phyloP scores from a whole-genome alignment of 176 grass and related monocot genomes.

The Saccharum officinarum region DNA sequence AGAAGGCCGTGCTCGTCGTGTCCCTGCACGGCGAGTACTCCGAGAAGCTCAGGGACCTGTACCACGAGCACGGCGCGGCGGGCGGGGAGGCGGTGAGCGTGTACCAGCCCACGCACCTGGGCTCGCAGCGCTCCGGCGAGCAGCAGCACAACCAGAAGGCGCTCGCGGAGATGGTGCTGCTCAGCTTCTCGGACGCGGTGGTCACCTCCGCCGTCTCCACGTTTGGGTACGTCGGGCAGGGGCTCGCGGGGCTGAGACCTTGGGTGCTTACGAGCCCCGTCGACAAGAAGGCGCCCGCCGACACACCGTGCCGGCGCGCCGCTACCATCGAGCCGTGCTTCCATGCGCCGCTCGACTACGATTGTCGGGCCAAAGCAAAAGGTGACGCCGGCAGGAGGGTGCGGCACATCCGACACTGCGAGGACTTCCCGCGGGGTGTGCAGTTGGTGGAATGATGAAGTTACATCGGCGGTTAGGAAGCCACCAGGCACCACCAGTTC shows the following conservation, averaged over 20 bases:
- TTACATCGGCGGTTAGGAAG: neutral
- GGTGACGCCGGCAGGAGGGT: constrained; percentile 36
- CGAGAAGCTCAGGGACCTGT: constrained; percentile 53
- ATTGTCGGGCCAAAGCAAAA: constrained; percentile 36
- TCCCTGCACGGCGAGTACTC: constrained; percentile 63
- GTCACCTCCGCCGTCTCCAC: constrained; percentile 61
- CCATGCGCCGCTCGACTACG: constrained; percentile 38
- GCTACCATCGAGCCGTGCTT: constrained; percentile 65
- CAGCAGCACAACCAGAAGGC: constrained; percentile 68
- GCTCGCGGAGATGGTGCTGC: constrained; percentile 63
- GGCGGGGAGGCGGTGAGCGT: constrained; percentile 39
- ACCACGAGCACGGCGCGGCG: constrained; percentile 27
- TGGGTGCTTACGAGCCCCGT: constrained; percentile 54
- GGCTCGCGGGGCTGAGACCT: constrained; percentile 55
- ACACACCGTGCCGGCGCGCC: constrained; percentile 41
- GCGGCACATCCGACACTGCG: constrained; percentile 50
- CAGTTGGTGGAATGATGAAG: constrained; percentile 48
- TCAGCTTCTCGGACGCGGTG: constrained; percentile 53
- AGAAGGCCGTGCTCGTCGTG: constrained; percentile 55
- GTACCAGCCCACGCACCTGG: constrained; percentile 67
- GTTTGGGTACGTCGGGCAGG: constrained; percentile 64
- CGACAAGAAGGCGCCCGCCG: constrained; percentile 19
- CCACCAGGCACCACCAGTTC: neutral
- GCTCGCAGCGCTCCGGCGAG: constrained; percentile 42
- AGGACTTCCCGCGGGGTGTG: constrained; percentile 49